A percentile compares a stretch with the other conserved stretches of the same genome.
Conservation (phyloP, 768 basidiomycete species). For the Boletus fagicola region DNA sequence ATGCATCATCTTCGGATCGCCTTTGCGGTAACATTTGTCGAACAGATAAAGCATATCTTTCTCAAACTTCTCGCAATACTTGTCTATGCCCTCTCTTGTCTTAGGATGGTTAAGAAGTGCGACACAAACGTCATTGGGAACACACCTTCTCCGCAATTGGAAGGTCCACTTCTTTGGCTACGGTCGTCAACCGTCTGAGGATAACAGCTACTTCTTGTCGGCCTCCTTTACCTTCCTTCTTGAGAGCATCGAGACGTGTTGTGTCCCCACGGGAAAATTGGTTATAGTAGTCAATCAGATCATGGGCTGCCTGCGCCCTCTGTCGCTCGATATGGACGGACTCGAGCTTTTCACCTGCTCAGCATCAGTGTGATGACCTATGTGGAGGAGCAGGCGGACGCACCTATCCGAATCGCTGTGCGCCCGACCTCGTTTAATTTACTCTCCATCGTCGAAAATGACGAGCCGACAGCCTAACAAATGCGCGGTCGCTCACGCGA, state of each 20-base stretch:
- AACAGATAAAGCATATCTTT: conserved; percentile 97
- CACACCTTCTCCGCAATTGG: conserved; percentile 76
- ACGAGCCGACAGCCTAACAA: conserved; percentile 76
- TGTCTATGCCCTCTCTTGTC: conserved; percentile 91
- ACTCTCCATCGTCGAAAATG: conserved; percentile 86
- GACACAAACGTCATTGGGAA: background rate
- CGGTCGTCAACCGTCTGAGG: conserved; percentile 76
- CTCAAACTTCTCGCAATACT: conserved; percentile 98
- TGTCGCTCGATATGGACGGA: conserved; percentile 89
- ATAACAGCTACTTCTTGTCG: conserved; percentile 86
- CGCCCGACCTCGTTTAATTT: conserved; percentile 92
- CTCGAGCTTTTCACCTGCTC: conserved; percentile 89
- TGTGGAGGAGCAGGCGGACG: background rate
- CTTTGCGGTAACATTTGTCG: conserved; percentile 92
- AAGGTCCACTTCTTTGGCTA: conserved; percentile 92
- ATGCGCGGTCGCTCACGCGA: background rate
- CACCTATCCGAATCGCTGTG: conserved; percentile 92
- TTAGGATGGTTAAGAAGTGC: conserved; percentile 29
- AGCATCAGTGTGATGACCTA: conserved; percentile 7
- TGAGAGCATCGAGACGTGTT: conserved; percentile 65
- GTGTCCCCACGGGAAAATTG: conserved; percentile 86
- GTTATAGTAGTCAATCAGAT: conserved; percentile 91
- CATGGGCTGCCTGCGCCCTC: conserved; percentile 90
- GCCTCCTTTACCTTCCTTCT: conserved; percentile 87
- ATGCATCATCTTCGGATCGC: conserved; percentile 99